Evolutionary conservation across 1,139 yeast species (phyloP).

Genomic region (Kazachstania sp.): DNA sequence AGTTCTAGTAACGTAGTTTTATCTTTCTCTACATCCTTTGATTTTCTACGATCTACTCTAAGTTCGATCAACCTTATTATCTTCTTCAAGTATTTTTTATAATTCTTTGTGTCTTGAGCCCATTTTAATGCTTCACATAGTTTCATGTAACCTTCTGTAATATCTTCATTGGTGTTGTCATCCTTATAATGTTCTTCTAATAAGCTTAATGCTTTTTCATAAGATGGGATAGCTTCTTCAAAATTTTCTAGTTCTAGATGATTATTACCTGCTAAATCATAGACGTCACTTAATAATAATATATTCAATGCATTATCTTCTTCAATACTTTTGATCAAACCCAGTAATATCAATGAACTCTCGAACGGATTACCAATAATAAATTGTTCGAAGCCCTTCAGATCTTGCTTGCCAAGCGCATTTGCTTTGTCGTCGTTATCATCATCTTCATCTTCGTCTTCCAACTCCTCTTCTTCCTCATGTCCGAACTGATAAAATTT

Average conservation of each 20-base stretch:
- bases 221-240: conserved; percentile 12
- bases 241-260: conserved; percentile 39
- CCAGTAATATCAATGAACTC: neutral
- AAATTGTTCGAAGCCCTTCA: conserved; percentile 4
- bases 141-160: conserved; percentile 77
- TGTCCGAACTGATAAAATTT: conserved; percentile 52
- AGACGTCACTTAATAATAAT: conserved; percentile 62
- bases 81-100: neutral
- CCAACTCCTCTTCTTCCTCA: conserved; percentile 37
- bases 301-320: conserved; percentile 32
- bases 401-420: conserved; percentile 29
- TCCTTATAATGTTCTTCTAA: neutral
- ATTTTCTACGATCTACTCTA: conserved; percentile 11
- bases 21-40: conserved; percentile 17
- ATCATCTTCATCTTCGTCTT: conserved; percentile 30
- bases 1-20: conserved; percentile 28
- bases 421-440: conserved; percentile 32
- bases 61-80: conserved; percentile 52
- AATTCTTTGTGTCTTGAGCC: conserved; percentile 7
- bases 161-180: conserved; percentile 36
- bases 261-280: conserved; percentile 80
- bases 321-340: neutral
- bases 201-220: conserved; percentile 12
- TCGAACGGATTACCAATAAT: conserved; percentile 3
- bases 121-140: conserved; percentile 16